These are phyloP conservation scores for Somion occarium DNA, from an alignment of 1,284 basidiomycete species.

Conservation along the genomic window DNA sequence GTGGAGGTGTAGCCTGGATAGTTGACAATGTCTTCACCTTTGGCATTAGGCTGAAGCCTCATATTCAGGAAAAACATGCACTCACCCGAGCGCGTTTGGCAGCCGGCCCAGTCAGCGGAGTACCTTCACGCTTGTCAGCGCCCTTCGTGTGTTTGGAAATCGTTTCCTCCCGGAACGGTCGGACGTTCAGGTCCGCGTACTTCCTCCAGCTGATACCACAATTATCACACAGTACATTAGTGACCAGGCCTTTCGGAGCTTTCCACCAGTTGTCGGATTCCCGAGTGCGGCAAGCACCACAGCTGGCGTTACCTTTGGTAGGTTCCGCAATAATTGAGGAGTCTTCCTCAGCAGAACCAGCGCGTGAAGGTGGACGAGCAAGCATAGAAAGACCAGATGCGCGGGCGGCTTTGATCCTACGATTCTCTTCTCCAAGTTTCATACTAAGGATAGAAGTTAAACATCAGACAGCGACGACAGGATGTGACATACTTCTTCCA, in stretches of 20 bases:
- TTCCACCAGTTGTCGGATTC: constrained; percentile 83
- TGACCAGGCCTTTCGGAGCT: constrained; percentile 72
- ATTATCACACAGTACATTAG: constrained; percentile 70
- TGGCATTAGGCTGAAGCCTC: not conserved
- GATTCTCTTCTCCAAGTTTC: constrained; percentile 64
- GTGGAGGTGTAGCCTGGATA: constrained; percentile 49
- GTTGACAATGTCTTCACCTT: constrained; percentile 42
- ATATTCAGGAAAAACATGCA: constrained; percentile 3
- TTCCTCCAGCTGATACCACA: constrained; percentile 85
- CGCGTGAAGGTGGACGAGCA: constrained; percentile 15
- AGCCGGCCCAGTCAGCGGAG: constrained; percentile 57
- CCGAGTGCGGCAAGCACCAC: constrained; percentile 75
- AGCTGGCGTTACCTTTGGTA: constrained; percentile 53
- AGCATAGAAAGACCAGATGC: constrained; percentile 31
- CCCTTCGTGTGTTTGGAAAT: constrained; percentile 40
- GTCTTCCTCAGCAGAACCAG: constrained; percentile 56
- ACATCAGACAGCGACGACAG: constrained; percentile 1
- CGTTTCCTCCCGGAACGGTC: constrained; percentile 64
- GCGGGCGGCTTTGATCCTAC: constrained; percentile 43
- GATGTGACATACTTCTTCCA: constrained; percentile 86
- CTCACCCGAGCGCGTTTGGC: constrained; percentile 68
- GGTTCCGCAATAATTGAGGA: constrained; percentile 62
- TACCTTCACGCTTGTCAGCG: constrained; percentile 73
- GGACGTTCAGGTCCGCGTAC: constrained; percentile 80
- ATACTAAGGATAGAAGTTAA: constrained; percentile 32